A percentile compares a stretch with the other conserved stretches of the same genome.
Evolutionary conservation across 192 early-diverging fungal species (phyloP).

Genomic region (Linderina pennispora): DNA sequence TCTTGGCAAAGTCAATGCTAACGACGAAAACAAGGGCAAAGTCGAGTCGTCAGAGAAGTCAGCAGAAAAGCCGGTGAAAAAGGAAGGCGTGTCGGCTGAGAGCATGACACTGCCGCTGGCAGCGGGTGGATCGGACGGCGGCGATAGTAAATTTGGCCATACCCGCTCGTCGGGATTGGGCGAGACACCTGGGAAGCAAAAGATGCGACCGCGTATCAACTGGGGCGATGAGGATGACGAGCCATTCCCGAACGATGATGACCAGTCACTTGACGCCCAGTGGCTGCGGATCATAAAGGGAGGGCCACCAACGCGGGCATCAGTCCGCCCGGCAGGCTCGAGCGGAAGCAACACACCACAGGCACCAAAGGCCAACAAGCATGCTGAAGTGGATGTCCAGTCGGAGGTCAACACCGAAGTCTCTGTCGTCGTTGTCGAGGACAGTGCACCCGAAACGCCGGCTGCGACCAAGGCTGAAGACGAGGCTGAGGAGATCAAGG

Average conservation of each 20-base stretch:
- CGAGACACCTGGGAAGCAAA: constrained; percentile 27
- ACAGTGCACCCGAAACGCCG: neutral
- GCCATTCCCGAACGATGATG: constrained; percentile 12
- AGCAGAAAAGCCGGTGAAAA: no score
- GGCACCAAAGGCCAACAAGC: neutral
- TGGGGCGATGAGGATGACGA: constrained; percentile 32
- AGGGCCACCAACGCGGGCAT: constrained; percentile 24
- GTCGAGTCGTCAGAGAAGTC: no score
- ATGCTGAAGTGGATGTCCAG: neutral
- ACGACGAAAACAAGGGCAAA: neutral
- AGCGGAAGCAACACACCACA: neutral
- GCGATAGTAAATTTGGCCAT: neutral
- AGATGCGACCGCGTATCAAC: constrained; percentile 19
- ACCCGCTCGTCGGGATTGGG: no score
- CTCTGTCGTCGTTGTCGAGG: neutral
- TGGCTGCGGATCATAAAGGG: constrained; percentile 43
- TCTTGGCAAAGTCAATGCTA: neutral
- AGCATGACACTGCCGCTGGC: no score
- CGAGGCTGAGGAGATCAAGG: neutral
- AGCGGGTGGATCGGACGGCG: neutral
- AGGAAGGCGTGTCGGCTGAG: no score
- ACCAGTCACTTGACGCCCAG: constrained; percentile 34
- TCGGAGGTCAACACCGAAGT: neutral
- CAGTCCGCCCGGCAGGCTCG: neutral
- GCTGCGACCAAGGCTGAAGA: neutral